Base-by-base conservation (phyloP, 768 basidiomycete genomes). In the Pulveroboletus frians region DNA sequence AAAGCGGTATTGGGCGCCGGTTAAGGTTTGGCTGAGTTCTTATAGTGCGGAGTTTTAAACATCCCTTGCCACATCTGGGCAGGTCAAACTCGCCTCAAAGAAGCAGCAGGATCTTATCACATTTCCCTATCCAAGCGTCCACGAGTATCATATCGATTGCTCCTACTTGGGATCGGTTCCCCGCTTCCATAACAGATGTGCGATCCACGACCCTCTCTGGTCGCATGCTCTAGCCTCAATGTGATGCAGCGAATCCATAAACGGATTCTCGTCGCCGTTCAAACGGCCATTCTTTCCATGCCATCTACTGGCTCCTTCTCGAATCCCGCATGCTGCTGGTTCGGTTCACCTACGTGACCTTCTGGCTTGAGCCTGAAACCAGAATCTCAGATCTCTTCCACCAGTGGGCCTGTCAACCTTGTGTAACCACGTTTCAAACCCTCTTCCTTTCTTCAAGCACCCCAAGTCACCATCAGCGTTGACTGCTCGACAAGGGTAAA, bases 31-130 rank as follows among this genome's bases (percentile, higher is more conserved):
- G 15, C 40, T 21, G 32, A 41, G 51, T 55, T 67, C 52, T 67
- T 67, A 67, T 67, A 67, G 34, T 49, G 38, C 8, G 31, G 18
- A 41, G 51, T 68, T 69, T 65, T 67, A 69, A 65, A 67, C 67
- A 68, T 62, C 62, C 31, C 62, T 56, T 14, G 39, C 66, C 60
- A 42, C 48, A 59, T 66, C 66, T 52, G 62, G 64, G 31, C 52
- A 54, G 9, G 41, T 26, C 42, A 40, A 57, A 32, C 14, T 29
- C 26, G 39, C 23, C 26, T n/a, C n/a, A n/a, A 4, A 40, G 21
- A 26, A 40, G 8, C 23, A 23, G 29, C 23, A 18, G 27, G 29
- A 13, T 21, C 51, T 58, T 57, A 59, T 59, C 58, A 40, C 3
- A 27, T 3, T 3, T 49, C 39, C 46, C 52, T 41, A 40, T 54